Evolutionary conservation across 495 filamentous ascomycete genomes (phyloP).

Genomic region (Penicillium steckii): DNA sequence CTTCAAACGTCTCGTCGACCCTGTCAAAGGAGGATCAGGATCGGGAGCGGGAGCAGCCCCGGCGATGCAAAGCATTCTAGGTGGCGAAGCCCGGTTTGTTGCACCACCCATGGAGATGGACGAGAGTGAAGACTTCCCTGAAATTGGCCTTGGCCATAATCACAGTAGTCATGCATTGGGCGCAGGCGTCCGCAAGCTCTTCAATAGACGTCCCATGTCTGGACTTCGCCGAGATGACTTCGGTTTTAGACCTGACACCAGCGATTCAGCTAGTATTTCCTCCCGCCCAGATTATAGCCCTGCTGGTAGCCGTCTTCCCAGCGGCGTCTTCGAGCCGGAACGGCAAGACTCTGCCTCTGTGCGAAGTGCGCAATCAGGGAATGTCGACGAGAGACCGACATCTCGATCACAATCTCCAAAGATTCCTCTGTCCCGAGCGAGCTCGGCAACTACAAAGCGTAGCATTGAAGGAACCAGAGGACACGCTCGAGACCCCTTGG

Average conservation of each 20-base stretch:
- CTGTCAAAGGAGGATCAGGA: conserved; percentile 25
- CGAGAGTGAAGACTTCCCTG: conserved; percentile 36
- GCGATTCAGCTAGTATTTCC: conserved; percentile 17
- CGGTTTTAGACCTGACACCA: conserved; percentile 21
- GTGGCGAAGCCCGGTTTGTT: conserved; percentile 52
- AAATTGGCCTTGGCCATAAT: conserved; percentile 11
- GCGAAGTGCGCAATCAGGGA: conserved; percentile 22
- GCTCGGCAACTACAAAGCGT: conserved; percentile 39
- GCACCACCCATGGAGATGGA: conserved; percentile 58
- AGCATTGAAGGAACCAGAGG: conserved; percentile 53
- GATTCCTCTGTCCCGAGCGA: conserved; percentile 32
- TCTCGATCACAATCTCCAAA: conserved; percentile 28
- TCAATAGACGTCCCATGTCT: conserved; percentile 48
- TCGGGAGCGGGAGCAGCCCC: too few relatives aligned
- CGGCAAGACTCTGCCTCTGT: conserved; percentile 31
- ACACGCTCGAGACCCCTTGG: conserved; percentile 63
- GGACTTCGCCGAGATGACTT: conserved; percentile 40
- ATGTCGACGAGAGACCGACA: conserved; percentile 15
- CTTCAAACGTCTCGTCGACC: conserved; percentile 66
- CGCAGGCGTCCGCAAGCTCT: conserved; percentile 46
- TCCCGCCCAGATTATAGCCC: conserved; percentile 17
- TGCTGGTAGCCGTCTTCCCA: conserved; percentile 15
- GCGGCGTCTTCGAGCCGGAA: conserved; percentile 20
- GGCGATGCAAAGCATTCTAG: conserved; percentile 57
- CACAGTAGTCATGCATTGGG: conserved; percentile 48